Conservation (phyloP, 352 stramenopile genomes). For the Phytophthora constricta region DNA sequence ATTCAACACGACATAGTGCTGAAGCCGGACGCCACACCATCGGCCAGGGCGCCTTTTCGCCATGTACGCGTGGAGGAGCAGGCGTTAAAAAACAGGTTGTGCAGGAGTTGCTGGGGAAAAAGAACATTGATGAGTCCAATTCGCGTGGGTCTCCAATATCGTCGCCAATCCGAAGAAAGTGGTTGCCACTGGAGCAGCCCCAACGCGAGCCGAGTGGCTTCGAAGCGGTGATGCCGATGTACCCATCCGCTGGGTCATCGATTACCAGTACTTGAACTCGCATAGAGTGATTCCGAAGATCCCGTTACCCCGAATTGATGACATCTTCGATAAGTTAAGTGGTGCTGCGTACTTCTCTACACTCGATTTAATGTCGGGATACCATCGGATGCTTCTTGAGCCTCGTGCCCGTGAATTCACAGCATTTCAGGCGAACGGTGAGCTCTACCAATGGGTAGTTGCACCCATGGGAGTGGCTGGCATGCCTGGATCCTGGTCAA, state of each 20-base stretch:
- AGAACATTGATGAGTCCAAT: conserved; percentile 17
- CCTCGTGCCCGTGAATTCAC: conserved; percentile 21
- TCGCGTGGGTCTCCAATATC: conserved; percentile 18
- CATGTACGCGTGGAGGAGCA: conserved; percentile 4
- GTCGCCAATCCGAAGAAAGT: conserved; percentile 7
- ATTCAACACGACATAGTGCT: conserved; percentile 12
- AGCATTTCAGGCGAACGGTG: conserved; percentile 33
- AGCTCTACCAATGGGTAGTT: conserved; percentile 45
- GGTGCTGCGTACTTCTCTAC: conserved; percentile 11
- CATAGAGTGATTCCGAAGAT: conserved; percentile 13
- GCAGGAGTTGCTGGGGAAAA: conserved; percentile 15
- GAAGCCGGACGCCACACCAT: conserved; percentile 4
- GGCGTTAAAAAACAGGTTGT: conserved; percentile 8
- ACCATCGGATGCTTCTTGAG: conserved; percentile 35
- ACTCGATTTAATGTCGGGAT: conserved; percentile 31
- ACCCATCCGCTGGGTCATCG: conserved; percentile 11
- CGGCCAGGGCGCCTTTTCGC: conserved; percentile 4
- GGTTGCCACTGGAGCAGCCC: not conserved
- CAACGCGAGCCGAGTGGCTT: not conserved
- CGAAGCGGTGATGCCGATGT: not conserved
- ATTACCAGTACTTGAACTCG: conserved; percentile 10
- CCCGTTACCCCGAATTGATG: conserved; percentile 4
- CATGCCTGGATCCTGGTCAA: conserved; percentile 11
- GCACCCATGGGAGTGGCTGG: conserved; percentile 29
- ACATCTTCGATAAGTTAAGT: conserved; percentile 13